Conservation (phyloP, 371 early-diverging fungal genomes). For the Dinochytrium kinnereticum region DNA sequence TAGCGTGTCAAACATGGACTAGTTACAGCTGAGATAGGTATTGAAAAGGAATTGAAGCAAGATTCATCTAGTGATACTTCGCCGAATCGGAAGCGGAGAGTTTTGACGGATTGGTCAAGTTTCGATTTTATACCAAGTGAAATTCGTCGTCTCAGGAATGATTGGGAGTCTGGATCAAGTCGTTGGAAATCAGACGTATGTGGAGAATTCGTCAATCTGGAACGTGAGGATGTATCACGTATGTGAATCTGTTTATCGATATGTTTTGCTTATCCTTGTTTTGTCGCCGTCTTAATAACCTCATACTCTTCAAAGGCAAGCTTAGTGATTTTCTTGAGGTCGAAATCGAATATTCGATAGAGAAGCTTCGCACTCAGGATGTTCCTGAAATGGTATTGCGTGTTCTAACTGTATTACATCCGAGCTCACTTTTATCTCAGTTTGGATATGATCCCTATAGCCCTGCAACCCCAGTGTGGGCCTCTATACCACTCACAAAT, state of each 20-base stretch:
- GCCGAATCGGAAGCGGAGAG: neutral
- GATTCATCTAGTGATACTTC: neutral
- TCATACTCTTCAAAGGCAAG: conserved; percentile 8
- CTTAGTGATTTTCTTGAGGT: conserved; percentile 43
- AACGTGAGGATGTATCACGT: conserved; percentile 43
- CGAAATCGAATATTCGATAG: conserved; percentile 34
- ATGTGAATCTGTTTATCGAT: neutral
- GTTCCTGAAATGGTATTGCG: conserved; percentile 36
- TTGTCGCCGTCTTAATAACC: neutral
- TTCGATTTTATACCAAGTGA: conserved; percentile 30
- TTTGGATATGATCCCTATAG: conserved; percentile 53
- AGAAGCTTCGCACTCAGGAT: conserved; percentile 43
- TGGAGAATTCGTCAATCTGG: conserved; percentile 38
- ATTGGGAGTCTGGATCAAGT: conserved; percentile 45
- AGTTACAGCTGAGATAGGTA: neutral
- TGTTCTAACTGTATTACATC: conserved; percentile 8
- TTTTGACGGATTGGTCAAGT: conserved; percentile 31
- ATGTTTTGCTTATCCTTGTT: conserved; percentile 20
- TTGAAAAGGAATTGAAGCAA: neutral
- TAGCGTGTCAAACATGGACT: neutral
- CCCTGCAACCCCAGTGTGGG: neutral
- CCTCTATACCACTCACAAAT: conserved; percentile 36
- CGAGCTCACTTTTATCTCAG: conserved; percentile 32
- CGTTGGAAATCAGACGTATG: conserved; percentile 5
- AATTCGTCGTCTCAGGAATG: conserved; percentile 37